Base-by-base conservation (phyloP, 345 rosid species). In the Moringa oleifera region DNA sequence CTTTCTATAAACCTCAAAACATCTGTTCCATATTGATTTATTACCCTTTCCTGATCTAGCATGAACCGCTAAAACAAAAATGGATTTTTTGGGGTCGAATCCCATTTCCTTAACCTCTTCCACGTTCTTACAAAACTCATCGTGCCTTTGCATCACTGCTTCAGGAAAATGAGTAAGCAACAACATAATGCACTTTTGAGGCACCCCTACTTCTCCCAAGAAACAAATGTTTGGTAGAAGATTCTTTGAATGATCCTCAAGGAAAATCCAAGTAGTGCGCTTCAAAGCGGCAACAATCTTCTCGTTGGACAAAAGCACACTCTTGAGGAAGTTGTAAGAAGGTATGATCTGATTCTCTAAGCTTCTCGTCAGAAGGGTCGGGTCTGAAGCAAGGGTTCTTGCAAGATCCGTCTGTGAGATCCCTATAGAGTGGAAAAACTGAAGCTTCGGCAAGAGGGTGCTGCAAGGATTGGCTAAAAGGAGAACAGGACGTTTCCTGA, bases 81-180 rank as follows among this genome's bases (percentile, higher is more conserved):
- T 74, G 16, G 76, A 49, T 53, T 78, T 79, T 47, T 60, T 66
- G 0, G 85, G 79, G 31, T 81, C 71, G 51, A 83, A 79, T 4
- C 85, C 91, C 82, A 78, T 81, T 28, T 74, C 73, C 55, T 23
- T 57, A 17, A 79, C 86, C 66, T 73, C 75, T 17, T 64, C 58
- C 24, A 78, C 68, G n/a, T 52, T 66, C 19, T 20, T 54, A 11
- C 69, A 22, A 11, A 84, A 84, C 57, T 61, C 63, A 0, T 57
- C 79, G 12, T 61, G 69, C 61, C 50, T 79, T 23, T 73, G 76
- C 80, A 73, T 74, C 64, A 76, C 36, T 0, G 86, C 82, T 58
- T 79, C 82, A 1, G 89, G 85, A 23, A 77, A 80, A 71, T 84
- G 79, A 15, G 81, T 51, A 58, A 83, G 70, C 6, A 84, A 55